A percentile compares a stretch with the other conserved stretches of the same genome.
These are phyloP conservation scores for Salvia hispanica DNA, from an alignment of 257 asterid species.

Conservation along the genomic window DNA sequence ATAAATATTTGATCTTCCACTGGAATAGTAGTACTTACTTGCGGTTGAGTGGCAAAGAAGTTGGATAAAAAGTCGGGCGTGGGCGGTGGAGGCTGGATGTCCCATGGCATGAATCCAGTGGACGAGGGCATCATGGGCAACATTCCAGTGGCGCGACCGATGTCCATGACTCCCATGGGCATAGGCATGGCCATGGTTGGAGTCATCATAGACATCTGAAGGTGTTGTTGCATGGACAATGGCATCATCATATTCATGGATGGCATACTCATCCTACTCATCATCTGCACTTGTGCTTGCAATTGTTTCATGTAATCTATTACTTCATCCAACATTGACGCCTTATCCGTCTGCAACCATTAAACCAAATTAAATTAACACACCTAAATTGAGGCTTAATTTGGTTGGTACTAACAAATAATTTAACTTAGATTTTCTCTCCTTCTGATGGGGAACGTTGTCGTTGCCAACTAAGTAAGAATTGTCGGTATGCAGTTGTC, in stretches of 20 bases:
- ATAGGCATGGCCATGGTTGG: slow-evolving; percentile 56
- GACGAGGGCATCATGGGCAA: no score
- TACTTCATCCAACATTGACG: slow-evolving; percentile 86
- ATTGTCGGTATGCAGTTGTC: no score
- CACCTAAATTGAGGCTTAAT: no score
- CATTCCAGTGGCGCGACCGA: slow-evolving; percentile 14
- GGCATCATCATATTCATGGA: slow-evolving; percentile 55
- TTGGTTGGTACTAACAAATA: no score
- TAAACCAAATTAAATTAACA: no score
- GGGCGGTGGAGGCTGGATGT: background rate
- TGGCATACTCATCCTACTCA: slow-evolving; percentile 64
- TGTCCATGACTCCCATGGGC: slow-evolving; percentile 57
- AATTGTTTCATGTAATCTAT: slow-evolving; percentile 70
- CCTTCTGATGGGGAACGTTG: no score
- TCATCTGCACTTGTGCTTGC: slow-evolving; percentile 64
- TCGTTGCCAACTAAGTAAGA: no score
- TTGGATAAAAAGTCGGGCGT: background rate
- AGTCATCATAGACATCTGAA: slow-evolving; percentile 75
- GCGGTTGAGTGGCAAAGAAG: background rate
- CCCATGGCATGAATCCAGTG: slow-evolving; percentile 1
- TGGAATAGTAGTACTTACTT: background rate
- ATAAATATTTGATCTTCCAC: no score
- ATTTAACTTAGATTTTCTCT: no score
- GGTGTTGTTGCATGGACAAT: slow-evolving; percentile 72
- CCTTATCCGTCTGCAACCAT: slow-evolving; percentile 62